Percentiles rank a stretch among this genome's conserved stretches.
phyloP scores from a whole-genome alignment of 257 asterid species.

The Plantago ovata region DNA sequence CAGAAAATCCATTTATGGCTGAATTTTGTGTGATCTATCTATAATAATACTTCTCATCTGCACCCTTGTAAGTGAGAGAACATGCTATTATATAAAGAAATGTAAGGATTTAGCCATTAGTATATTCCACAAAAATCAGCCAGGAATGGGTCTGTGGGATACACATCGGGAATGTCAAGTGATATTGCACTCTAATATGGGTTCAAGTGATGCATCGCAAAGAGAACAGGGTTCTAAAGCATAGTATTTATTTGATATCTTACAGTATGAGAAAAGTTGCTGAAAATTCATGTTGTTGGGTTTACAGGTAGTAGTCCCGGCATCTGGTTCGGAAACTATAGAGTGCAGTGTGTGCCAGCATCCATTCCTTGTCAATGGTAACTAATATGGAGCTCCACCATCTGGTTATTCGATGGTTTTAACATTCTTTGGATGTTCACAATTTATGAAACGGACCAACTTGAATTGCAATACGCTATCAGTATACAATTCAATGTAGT shows the following conservation, averaged over 20 bases:
- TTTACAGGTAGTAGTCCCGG: slow-evolving; percentile 64
- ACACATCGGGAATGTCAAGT: not conserved
- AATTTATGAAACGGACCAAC: not conserved
- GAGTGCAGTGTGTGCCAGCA: slow-evolving; percentile 95
- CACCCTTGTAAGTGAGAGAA: not conserved
- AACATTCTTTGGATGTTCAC: not conserved
- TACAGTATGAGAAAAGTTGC: not conserved
- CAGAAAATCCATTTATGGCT: not conserved
- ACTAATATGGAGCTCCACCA: slow-evolving; percentile 26
- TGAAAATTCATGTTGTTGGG: slow-evolving; percentile 1
- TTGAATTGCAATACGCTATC: not conserved
- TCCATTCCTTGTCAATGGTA: slow-evolving; percentile 66
- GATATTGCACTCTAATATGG: not conserved
- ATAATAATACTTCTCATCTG: not conserved
- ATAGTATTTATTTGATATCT: not conserved
- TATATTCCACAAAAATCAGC: not conserved
- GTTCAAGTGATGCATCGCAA: not conserved
- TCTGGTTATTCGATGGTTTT: not conserved
- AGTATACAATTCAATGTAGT: too few species aligned
- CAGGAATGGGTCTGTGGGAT: too few species aligned
- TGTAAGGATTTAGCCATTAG: not conserved
- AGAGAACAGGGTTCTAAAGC: not conserved
- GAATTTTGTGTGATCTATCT: not conserved
- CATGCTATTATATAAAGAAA: not conserved
- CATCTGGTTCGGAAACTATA: slow-evolving; percentile 72